Percentiles rank a stretch among this genome's conserved stretches.
These are phyloP conservation scores for Coemansia sp. DNA, from an alignment of 192 early-diverging fungal genomes.

Conservation along the genomic window DNA sequence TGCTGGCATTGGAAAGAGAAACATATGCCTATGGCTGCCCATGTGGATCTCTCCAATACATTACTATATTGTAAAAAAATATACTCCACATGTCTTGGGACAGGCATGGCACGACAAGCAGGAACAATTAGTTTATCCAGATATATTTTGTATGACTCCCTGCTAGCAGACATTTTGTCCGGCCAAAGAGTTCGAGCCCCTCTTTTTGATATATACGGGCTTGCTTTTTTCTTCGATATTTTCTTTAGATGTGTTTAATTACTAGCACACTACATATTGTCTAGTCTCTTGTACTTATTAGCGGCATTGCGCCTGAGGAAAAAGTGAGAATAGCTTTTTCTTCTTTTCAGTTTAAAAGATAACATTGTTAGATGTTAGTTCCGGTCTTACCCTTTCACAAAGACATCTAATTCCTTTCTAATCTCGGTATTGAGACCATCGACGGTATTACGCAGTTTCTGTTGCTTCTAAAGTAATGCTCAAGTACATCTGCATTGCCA, in stretches of 20 bases:
- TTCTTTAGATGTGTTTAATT: not conserved
- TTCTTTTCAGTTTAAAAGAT: not conserved
- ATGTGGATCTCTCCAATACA: not conserved
- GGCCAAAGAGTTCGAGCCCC: not conserved
- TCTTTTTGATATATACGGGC: not conserved
- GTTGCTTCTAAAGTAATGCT: constrained; percentile 18
- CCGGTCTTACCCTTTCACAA: not conserved
- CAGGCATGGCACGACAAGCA: constrained; percentile 19
- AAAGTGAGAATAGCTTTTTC: not conserved
- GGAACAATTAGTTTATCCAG: not conserved
- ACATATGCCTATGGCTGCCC: not conserved
- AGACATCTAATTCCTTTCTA: not conserved
- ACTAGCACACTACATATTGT: constrained; percentile 5
- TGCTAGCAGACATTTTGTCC: not conserved
- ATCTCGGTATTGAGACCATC: not conserved
- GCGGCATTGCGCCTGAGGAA: not conserved
- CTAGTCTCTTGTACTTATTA: constrained; percentile 9
- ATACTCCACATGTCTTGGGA: constrained; percentile 34
- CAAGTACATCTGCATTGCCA: constrained; percentile 39
- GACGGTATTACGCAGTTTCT: not conserved
- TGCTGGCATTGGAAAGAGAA: not conserved
- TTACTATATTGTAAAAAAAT: not conserved
- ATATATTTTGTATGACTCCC: not conserved
- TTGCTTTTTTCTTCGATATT: not conserved
- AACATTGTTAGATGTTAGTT: not conserved